These are phyloP conservation scores for Leptodontidium sp. DNA, from an alignment of 2,329 filamentous ascomycete species.

Conservation along the genomic window DNA sequence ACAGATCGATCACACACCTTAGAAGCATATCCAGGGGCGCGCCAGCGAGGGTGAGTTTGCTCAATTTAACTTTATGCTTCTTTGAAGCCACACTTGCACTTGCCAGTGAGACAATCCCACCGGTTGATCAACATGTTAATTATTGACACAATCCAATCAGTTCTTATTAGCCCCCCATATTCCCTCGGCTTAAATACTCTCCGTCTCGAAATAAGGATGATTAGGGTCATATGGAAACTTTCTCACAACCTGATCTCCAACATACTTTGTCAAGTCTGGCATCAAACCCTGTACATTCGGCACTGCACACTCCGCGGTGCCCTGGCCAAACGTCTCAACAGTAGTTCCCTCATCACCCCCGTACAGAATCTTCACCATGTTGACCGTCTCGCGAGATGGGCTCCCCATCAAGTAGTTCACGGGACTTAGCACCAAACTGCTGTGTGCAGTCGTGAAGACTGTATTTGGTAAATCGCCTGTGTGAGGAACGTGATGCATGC, in stretches of 20 bases:
- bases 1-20: no score
- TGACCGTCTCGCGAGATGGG: slow-evolving; percentile 47
- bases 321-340: slow-evolving; percentile 48
- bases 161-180: background rate
- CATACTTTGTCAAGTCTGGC: slow-evolving; percentile 39
- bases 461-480: slow-evolving; percentile 63
- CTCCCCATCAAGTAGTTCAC: slow-evolving; percentile 4
- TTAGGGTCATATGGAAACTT: slow-evolving; percentile 51
- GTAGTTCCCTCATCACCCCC: slow-evolving; percentile 41
- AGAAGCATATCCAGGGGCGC: no score
- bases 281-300: slow-evolving; percentile 40
- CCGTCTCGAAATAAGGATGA: slow-evolving; percentile 48
- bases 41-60: no score
- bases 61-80: no score
- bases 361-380: slow-evolving; percentile 52
- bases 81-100: no score
- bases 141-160: no score
- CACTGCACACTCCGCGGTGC: slow-evolving; percentile 27
- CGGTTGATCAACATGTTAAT: no score
- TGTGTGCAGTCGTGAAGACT: slow-evolving; percentile 14
- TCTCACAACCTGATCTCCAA: slow-evolving; percentile 48
- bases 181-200: slow-evolving; percentile 38
- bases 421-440: background rate
- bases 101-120: no score
- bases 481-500: slow-evolving; percentile 66